Conservation (phyloP, 2,329 filamentous ascomycete genomes). For the Fusarium beomiforme region DNA sequence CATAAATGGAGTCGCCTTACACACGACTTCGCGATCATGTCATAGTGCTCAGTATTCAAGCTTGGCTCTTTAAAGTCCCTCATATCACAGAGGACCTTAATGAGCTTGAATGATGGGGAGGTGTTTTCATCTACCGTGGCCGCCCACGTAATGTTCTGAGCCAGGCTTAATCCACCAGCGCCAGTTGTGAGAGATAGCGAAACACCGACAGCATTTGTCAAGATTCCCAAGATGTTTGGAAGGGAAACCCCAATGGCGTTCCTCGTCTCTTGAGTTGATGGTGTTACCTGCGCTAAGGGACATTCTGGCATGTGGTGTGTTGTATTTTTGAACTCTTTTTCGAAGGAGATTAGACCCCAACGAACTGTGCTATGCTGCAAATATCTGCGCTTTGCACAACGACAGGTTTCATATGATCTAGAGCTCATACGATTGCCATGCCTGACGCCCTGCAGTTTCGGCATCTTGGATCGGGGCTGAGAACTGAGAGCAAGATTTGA, state of each 20-base stretch:
- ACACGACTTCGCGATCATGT: not conserved
- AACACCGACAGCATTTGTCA: not conserved
- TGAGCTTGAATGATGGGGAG: not conserved
- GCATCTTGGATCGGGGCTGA: accelerated
- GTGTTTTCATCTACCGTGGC: not conserved
- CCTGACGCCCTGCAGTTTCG: not conserved
- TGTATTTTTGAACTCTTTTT: not conserved
- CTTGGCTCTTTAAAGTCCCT: accelerated
- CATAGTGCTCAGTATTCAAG: not conserved
- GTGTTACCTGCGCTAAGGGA: not conserved
- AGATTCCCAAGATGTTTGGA: not conserved
- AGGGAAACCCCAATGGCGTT: not conserved
- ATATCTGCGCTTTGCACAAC: not conserved
- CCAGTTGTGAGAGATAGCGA: not conserved
- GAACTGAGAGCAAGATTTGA: not conserved
- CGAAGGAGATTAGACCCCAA: not conserved
- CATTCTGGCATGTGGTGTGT: not conserved
- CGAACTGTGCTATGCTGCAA: not conserved
- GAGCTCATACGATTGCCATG: too few species aligned
- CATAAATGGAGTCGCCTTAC: not conserved
- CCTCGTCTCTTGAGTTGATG: not conserved
- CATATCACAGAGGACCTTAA: not conserved
- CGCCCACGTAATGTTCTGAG: not conserved
- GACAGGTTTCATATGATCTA: not conserved
- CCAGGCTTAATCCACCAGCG: not conserved